Evolutionary conservation across 768 basidiomycete species (phyloP).

Genomic region (Butyriboletus loyo): DNA sequence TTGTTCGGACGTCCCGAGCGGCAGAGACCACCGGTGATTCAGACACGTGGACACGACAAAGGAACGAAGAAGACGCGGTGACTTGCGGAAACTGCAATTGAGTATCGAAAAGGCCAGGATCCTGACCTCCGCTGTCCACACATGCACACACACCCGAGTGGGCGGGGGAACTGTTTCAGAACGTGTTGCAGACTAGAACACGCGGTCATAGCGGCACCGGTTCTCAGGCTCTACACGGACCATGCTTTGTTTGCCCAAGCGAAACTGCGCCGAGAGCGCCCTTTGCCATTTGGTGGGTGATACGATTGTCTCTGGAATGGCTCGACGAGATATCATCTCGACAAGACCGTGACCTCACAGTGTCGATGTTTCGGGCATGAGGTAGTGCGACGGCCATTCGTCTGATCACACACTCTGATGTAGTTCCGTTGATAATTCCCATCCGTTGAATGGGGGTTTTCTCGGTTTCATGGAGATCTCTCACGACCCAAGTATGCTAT

Average conservation of each 20-base stretch:
- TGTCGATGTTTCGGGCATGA: background rate
- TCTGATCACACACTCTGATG: background rate
- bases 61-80: conserved; percentile 11
- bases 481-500: background rate
- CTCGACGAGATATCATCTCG: background rate
- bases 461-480: conserved; percentile 1
- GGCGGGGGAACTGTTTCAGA: conserved; percentile 10
- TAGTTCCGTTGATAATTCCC: background rate
- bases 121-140: background rate
- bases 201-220: background rate
- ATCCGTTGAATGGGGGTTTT: background rate
- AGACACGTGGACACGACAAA: background rate
- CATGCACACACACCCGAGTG: background rate
- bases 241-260: background rate
- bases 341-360: background rate
- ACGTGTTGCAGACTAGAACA: conserved; percentile 11
- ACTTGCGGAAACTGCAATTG: background rate
- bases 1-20: background rate
- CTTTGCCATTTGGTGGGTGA: too few relatives aligned
- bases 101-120: conserved; percentile 4
- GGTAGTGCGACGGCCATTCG: background rate
- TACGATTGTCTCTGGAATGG: background rate
- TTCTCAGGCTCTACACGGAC: conserved; percentile 1
- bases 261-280: background rate
- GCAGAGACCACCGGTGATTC: conserved; percentile 4